Conservation (phyloP, 169 alveolate genomes). For the Plasmodium ovale region DNA sequence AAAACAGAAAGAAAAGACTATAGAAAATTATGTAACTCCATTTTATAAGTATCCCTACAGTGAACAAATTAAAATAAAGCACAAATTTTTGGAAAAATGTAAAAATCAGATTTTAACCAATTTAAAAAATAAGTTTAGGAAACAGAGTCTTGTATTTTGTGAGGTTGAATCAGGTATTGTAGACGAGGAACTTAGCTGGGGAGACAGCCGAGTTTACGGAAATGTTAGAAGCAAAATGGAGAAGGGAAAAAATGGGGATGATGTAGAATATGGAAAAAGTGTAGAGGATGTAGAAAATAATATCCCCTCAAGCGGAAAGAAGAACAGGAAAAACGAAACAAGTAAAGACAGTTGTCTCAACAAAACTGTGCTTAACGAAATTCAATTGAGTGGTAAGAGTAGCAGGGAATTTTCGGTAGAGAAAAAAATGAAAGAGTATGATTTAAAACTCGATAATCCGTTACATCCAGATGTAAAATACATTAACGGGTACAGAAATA, state of each 20-base stretch:
- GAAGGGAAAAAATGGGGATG: no score
- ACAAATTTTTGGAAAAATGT: conserved; percentile 66
- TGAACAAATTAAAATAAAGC: conserved; percentile 67
- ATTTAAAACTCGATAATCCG: conserved; percentile 49
- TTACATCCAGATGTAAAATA: conserved; percentile 43
- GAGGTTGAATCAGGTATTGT: conserved; percentile 3
- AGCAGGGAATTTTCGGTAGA: conserved; percentile 37
- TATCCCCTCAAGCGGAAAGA: not conserved
- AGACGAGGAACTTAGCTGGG: conserved; percentile 8
- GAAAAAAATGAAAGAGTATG: conserved; percentile 42
- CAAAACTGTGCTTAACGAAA: conserved; percentile 22
- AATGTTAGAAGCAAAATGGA: no score
- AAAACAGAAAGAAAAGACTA: conserved; percentile 30
- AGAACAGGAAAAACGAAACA: conserved; percentile 24
- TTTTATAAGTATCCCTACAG: conserved; percentile 63
- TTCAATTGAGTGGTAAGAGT: not conserved
- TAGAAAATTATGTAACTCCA: conserved; percentile 76
- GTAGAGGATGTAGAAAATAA: not conserved
- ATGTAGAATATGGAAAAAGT: no score
- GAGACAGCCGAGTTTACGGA: no score
- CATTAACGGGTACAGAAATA: conserved; percentile 47
- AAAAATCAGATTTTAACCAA: conserved; percentile 54
- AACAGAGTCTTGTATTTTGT: conserved; percentile 51
- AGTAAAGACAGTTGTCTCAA: conserved; percentile 38
- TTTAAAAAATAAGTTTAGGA: conserved; percentile 54